Percentiles rank a stretch among this genome's conserved stretches.
These are phyloP conservation scores for Neurospora sp. DNA, from an alignment of 2,329 filamentous ascomycete genomes.

Conservation along the genomic window DNA sequence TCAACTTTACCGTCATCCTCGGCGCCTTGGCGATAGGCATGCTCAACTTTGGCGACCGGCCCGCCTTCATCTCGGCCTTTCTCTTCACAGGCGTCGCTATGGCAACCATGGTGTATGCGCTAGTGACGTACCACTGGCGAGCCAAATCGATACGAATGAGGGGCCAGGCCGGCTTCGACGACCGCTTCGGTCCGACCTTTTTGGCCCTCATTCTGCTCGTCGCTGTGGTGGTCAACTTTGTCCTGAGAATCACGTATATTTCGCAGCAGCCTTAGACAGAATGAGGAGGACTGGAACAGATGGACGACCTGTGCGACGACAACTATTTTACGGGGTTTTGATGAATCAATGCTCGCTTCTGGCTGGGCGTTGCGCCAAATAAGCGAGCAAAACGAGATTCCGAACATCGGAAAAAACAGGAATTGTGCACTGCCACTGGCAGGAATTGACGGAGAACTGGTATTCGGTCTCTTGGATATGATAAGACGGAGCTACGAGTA, in stretches of 20 bases:
- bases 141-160: conserved; percentile 84
- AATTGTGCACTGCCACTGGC: not conserved
- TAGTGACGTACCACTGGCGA: conserved; percentile 94
- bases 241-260: conserved; percentile 57
- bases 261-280: conserved; percentile 19
- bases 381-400: not conserved
- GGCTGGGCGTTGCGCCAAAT: not conserved
- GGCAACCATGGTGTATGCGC: conserved; percentile 88
- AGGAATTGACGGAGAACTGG: not conserved
- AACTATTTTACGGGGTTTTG: not conserved
- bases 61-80: conserved; percentile 87
- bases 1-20: conserved; percentile 98
- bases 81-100: conserved; percentile 92
- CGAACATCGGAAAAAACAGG: not conserved
- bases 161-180: conserved; percentile 92
- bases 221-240: conserved; percentile 94
- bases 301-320: not conserved
- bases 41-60: conserved; percentile 92
- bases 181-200: conserved; percentile 86
- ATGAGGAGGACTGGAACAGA: not conserved
- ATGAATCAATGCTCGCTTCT: not conserved
- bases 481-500: not conserved
- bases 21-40: conserved; percentile 93
- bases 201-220: conserved; percentile 76
- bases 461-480: not conserved